Conservation (phyloP, 164 flowering plant species). For the Kingdonia uniflora region DNA sequence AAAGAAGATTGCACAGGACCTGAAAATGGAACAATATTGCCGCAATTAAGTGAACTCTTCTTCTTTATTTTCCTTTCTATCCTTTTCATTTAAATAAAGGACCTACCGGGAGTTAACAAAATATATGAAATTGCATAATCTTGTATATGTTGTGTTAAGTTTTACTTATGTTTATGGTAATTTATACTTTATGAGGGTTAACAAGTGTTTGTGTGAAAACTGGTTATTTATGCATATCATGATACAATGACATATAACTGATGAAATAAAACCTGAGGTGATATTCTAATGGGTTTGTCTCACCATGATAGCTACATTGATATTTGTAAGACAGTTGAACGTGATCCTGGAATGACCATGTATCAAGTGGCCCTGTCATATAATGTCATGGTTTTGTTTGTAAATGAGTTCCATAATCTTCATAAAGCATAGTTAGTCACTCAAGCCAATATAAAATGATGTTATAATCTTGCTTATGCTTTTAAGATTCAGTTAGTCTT, state of each 20-base stretch:
- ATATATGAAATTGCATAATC: background rate
- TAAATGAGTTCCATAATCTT: no score
- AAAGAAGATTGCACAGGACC: conserved; percentile 17
- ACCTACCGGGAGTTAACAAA: no score
- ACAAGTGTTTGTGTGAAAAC: background rate
- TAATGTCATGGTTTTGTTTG: no score
- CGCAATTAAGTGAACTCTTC: background rate
- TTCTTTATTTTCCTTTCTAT: background rate
- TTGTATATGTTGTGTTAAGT: background rate
- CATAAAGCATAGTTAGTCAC: no score
- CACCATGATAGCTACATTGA: no score
- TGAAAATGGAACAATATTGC: background rate
- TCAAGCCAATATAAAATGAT: no score
- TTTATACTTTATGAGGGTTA: background rate
- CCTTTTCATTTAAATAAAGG: background rate
- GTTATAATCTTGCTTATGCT: no score
- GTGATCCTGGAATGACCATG: no score
- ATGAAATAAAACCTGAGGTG: background rate
- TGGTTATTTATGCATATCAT: background rate
- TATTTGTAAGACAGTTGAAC: no score
- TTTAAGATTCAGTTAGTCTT: no score
- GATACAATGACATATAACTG: background rate
- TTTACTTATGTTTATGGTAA: background rate
- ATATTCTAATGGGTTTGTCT: no score
- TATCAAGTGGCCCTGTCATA: no score